phyloP scores from a whole-genome alignment of 2,329 filamentous ascomycete species.

The Xylariaceae sp. region DNA sequence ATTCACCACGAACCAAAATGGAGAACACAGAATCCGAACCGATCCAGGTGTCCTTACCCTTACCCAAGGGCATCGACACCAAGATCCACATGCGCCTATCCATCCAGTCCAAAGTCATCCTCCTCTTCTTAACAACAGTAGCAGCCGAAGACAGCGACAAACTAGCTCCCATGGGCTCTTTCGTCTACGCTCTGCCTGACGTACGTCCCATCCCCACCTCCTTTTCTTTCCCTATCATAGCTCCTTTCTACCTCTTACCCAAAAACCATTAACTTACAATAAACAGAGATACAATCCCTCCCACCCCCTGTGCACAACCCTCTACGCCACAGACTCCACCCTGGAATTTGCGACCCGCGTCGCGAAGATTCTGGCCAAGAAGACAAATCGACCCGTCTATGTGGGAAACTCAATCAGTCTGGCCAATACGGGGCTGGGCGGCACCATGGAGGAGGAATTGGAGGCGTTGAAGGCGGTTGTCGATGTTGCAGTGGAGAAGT shows the following conservation, averaged over 20 bases:
- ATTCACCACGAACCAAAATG: constrained; percentile 15
- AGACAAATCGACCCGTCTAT: constrained; percentile 71
- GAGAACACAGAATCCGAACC: constrained; percentile 21
- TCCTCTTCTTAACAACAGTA: constrained; percentile 58
- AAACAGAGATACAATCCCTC: constrained; percentile 46
- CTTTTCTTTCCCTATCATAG: too few relatives aligned
- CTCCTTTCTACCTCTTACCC: background rate
- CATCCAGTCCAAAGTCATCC: constrained; percentile 51
- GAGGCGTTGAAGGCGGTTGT: constrained; percentile 74
- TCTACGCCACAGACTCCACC: constrained; percentile 70
- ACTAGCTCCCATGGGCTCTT: constrained; percentile 67
- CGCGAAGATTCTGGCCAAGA: constrained; percentile 75
- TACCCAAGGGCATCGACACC: constrained; percentile 56
- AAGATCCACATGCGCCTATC: constrained; percentile 57
- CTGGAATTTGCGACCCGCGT: constrained; percentile 83
- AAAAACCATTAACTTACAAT: constrained; percentile 1
- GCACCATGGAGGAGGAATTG: constrained; percentile 89
- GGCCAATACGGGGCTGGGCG: constrained; percentile 65
- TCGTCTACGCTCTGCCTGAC: constrained; percentile 90
- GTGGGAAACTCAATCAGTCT: constrained; percentile 85
- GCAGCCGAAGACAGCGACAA: constrained; percentile 46
- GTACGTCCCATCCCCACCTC: constrained; percentile 44
- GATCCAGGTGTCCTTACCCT: constrained; percentile 51
- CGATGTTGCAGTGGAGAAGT: constrained; percentile 57
- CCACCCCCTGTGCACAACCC: constrained; percentile 68